A percentile compares a stretch with the other conserved stretches of the same genome.
Conservation (phyloP, 345 rosid genomes). For the Excoecaria agallocha region DNA sequence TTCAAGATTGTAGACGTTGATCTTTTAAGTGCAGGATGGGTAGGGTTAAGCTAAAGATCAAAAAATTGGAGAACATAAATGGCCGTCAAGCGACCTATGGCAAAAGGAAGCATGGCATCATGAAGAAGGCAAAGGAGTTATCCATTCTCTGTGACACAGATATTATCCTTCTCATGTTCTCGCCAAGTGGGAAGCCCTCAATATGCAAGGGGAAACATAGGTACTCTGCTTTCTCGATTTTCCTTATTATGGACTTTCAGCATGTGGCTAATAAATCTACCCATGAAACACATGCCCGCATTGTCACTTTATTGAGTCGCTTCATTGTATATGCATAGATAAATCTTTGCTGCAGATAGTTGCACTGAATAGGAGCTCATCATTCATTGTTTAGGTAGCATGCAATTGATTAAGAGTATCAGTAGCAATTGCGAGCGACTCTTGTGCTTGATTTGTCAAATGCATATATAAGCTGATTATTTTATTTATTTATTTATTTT, state of each 20-base stretch:
- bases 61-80: conserved; percentile 59
- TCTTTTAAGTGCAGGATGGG: conserved; percentile 58
- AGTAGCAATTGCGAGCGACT: no score
- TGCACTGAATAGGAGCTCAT: background rate
- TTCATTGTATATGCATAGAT: no score
- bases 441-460: no score
- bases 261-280: background rate
- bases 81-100: conserved; percentile 72
- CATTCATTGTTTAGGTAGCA: background rate
- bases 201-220: conserved; percentile 53
- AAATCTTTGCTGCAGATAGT: no score
- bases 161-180: conserved; percentile 75
- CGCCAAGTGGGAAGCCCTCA: conserved; percentile 67
- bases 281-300: no score
- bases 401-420: background rate
- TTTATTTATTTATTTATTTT: no score
- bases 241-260: background rate
- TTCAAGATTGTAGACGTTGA: background rate
- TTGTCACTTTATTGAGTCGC: no score
- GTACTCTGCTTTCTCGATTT: conserved; percentile 25
- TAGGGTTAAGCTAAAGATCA: conserved; percentile 73
- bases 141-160: conserved; percentile 69
- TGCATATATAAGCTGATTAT: no score
- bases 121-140: conserved; percentile 74
- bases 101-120: conserved; percentile 68